Evolutionary conservation across 441 rosid species (phyloP).

Genomic region (Capsella rubella): DNA sequence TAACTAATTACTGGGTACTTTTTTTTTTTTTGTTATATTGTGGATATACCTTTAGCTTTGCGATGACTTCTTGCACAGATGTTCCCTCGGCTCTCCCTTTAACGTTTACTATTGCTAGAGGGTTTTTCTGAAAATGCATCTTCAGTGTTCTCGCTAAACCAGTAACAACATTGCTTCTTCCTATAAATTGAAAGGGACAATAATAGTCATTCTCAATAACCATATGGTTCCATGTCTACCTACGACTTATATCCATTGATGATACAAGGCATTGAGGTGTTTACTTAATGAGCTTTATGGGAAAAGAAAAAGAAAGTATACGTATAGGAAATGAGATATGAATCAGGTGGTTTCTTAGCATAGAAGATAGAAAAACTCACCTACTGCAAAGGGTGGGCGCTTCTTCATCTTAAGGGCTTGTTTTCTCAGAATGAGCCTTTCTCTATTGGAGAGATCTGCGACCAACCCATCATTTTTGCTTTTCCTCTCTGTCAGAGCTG

Average conservation of each 20-base stretch:
- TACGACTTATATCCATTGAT: neutral
- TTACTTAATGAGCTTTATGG: slow-evolving; percentile 12
- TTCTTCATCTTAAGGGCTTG: slow-evolving; percentile 51
- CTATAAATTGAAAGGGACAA: slow-evolving; percentile 42
- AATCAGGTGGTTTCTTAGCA: slow-evolving; percentile 25
- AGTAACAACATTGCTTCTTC: slow-evolving; percentile 82
- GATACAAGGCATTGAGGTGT: neutral
- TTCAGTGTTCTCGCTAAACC: slow-evolving; percentile 83
- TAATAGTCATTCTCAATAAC: neutral
- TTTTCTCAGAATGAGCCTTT: slow-evolving; percentile 48
- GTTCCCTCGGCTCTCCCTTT: slow-evolving; percentile 98
- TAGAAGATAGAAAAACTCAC: slow-evolving; percentile 27
- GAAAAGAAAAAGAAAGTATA: neutral
- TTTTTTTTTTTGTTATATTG: neutral
- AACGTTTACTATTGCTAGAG: slow-evolving; percentile 86
- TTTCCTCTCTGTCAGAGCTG: slow-evolving; percentile 35
- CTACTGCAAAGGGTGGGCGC: slow-evolving; percentile 48
- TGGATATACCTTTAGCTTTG: slow-evolving; percentile 74
- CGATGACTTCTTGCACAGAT: slow-evolving; percentile 86
- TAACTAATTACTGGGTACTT: slow-evolving; percentile 2
- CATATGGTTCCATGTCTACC: slow-evolving; percentile 5
- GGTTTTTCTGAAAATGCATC: slow-evolving; percentile 77
- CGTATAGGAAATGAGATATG: slow-evolving; percentile 4
- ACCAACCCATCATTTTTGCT: slow-evolving; percentile 43
- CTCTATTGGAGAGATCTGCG: slow-evolving; percentile 69